Base-by-base conservation (phyloP, 495 filamentous ascomycete species). In the Podospora pseudocomata region DNA sequence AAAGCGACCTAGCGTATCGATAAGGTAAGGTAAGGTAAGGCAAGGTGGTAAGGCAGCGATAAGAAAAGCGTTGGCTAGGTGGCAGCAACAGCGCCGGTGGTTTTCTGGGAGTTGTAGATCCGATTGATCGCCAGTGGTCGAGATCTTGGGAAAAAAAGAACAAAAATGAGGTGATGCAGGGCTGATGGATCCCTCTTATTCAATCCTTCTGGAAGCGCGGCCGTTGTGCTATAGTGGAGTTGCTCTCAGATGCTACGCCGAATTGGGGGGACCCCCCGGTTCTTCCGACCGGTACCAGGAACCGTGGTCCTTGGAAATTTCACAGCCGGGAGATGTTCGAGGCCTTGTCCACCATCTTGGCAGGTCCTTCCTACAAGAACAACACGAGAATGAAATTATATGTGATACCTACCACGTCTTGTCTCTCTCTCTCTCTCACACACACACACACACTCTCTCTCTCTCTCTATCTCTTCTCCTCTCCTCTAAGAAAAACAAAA, bases 161-260 rank as follows among this genome's bases (percentile, higher is more conserved):
- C 59, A 56, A 56, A 53, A 32, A 62, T 18, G 61, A 70, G 60
- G 69, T 34, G 32, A 67, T 67, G 68, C 73, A 75, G 73, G 72
- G 72, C 72, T 70, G 71, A 71, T 65, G 53, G 64, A 26, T 27
- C 60, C 44, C 72, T 67, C 60, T 71, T 73, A 66, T 32, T 27
- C 16, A 27, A 27, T 26, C 19, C 71, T 75, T 75, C 71, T 60
- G 73, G 71, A 74, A 74, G 68, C 64, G 32, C 55, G 44, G 59
- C 59, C 15, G 64, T 69, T 67, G 62, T 67, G 65, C 53, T 20
- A 49, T 63, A 19, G 27, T 39, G 39, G 64, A 23, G 56, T 57
- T 34, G 39, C 15, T 16, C 39, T 13, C 13, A 11, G 18, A 16
- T 66, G 28, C 55, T 60, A 54, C 59, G 23, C 59, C 59, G 27